Evolutionary conservation across 768 basidiomycete species (phyloP), one percentile per base, ranked within the genome.

Genomic region (Leccinum aurantiacum): DNA sequence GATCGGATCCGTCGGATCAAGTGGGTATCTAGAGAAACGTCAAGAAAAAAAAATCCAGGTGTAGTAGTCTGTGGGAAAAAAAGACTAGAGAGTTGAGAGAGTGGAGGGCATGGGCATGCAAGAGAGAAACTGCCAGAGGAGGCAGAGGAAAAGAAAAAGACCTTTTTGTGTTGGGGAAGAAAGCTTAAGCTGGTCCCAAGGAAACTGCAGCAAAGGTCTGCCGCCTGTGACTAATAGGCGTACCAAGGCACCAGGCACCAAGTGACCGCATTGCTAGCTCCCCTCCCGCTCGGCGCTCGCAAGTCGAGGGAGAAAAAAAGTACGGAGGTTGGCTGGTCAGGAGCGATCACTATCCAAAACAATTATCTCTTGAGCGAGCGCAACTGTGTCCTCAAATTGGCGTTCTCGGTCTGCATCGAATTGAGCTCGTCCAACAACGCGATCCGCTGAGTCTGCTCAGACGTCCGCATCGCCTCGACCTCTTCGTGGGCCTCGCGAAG

Each of bases 381-480:
- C 65, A 94, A 66, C 72, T 93, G 92, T 33, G 85, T 83, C 48
- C 89, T 81, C 60, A 94, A 69, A 41, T 72, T 84, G 44, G 77
- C 79, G 67, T 94, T 93, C 76, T 93, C 91, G 58, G 82, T 87
- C 76, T 93, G 91, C 75, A 89, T 81, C 54, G 82, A 79, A 71
- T 92, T 94, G 66, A 96, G 80, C 77, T 96, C 93, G 68, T 97
- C 94, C 47, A 99, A 79, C 57, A 99, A 70, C 33, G 89, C 88
- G 57, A 93, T 85, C 63, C 89, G 80, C 76, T 95, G 94, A 9
- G 79, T 82, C 75, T 93, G 90, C 68, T 95, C 92, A 15, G 85
- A 84, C 64, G 76, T 79, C 46, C 79, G 80, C 81, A 90, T 85
- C 41, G 77, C 82, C 17, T 88, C 82, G 44, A 93, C 73, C 69